Base-by-base conservation (phyloP, 169 alveolate genomes). In the Plasmodium reichenowi region DNA sequence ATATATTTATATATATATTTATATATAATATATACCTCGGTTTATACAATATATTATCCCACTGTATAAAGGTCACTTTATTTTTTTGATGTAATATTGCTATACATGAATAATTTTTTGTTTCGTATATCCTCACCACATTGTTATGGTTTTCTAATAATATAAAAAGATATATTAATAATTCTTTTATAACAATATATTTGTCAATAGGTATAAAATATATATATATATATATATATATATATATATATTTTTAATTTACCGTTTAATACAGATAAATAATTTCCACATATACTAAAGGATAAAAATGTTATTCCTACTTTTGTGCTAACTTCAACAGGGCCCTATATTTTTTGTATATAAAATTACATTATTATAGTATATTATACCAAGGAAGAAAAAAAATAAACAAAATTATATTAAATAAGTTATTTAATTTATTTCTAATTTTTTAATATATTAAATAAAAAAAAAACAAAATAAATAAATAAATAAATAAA, bases 11-110 rank as follows among this genome's bases (percentile, higher is more conserved):
- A 15, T 5, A 54, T 3, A 54, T 54, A 54, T 4, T n/a, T 54
- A 12, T 38, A 67, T 67, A 67, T 17, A 70, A 17, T 71, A 10
- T 38, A 12, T 13, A 75, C 88, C 88, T 75, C 63, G 88, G 58
- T 68, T 75, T 75, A 59, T 38, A 12, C 15, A 75, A 52, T 45
- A 45, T 20, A 75, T 48, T 48, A 64, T 62, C 88, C 88, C 88
- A 75, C 0, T 48, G 66, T 60, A 56, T 13, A 15, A 10, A 24
- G 15, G 59, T 75, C 48, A 75, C 47, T 60, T 20, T 60, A 20
- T 63, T 63, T 75, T 48, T 62, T 15, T 75, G 88, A 45, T 75
- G 74, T 26, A 75, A 54, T 63, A 75, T 47, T 45, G 74, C 88
- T 62, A 75, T 52, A 12, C 88, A 75, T 1, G 88, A 45, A 54